A percentile compares a stretch with the other conserved stretches of the same genome.
Conservation (phyloP, 352 stramenopile species). For the Phytophthora megakarya region DNA sequence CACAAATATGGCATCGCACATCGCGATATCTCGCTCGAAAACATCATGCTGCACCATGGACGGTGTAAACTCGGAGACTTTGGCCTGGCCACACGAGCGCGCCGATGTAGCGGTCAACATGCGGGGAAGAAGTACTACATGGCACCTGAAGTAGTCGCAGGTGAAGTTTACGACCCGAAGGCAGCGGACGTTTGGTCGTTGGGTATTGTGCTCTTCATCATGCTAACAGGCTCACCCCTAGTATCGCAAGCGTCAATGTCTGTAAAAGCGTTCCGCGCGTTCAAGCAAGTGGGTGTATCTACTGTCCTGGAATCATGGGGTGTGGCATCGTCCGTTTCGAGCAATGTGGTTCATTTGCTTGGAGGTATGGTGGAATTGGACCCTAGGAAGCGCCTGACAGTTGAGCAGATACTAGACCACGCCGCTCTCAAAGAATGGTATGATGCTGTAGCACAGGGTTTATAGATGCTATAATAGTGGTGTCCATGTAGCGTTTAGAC, state of each 20-base stretch:
- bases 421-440: slow-evolving; percentile 21
- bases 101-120: slow-evolving; percentile 17
- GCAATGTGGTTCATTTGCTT: slow-evolving; percentile 25
- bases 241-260: slow-evolving; percentile 34
- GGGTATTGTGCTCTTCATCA: slow-evolving; percentile 19
- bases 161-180: slow-evolving; percentile 42
- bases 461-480: not conserved
- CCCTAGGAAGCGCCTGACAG: slow-evolving; percentile 32
- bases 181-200: slow-evolving; percentile 26
- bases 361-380: slow-evolving; percentile 36
- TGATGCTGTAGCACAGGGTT: slow-evolving; percentile 1
- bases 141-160: slow-evolving; percentile 49
- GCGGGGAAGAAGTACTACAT: slow-evolving; percentile 66
- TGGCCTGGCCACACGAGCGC: slow-evolving; percentile 38
- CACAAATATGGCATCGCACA: slow-evolving; percentile 40
- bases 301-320: slow-evolving; percentile 42
- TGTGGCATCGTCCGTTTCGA: slow-evolving; percentile 22
- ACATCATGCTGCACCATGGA: slow-evolving; percentile 43
- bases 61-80: slow-evolving; percentile 60
- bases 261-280: slow-evolving; percentile 36
- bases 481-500: not conserved
- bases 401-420: slow-evolving; percentile 26
- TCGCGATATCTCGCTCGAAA: slow-evolving; percentile 25
- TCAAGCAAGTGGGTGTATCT: slow-evolving; percentile 32
- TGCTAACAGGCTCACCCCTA: slow-evolving; percentile 40